These are phyloP conservation scores for Gossypium longicalyx DNA, from an alignment of 345 rosid species.

Conservation along the genomic window DNA sequence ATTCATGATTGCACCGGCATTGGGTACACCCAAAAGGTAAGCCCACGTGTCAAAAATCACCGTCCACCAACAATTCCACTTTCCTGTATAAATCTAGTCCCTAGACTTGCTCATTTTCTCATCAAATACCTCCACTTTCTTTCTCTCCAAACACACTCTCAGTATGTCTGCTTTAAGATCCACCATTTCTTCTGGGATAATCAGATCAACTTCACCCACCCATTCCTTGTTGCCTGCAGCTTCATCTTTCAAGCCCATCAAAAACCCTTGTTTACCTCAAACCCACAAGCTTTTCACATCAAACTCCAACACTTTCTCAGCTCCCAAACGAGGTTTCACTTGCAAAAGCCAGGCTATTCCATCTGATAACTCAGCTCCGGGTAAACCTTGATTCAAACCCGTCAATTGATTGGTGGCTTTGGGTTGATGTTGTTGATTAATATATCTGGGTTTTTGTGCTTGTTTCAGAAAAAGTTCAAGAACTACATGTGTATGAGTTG, in stretches of 20 bases:
- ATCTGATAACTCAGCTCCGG: constrained; percentile 27
- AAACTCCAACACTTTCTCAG: constrained; percentile 8
- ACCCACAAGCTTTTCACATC: constrained; percentile 5
- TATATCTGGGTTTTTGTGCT: neutral
- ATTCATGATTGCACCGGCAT: neutral
- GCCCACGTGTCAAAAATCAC: neutral
- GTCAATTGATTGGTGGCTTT: too few relatives aligned
- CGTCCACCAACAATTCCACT: neutral
- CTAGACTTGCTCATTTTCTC: neutral
- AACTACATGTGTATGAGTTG: constrained; percentile 46
- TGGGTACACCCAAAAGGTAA: neutral
- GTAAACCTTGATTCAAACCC: constrained; percentile 21
- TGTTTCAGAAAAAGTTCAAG: constrained; percentile 37
- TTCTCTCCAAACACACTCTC: neutral
- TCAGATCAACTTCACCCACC: constrained; percentile 18
- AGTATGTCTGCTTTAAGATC: constrained; percentile 13
- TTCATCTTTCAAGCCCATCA: constrained; percentile 14
- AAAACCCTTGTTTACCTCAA: constrained; percentile 18
- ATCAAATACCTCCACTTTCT: neutral
- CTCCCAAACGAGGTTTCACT: constrained; percentile 32
- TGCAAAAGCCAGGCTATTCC: constrained; percentile 43
- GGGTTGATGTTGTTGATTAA: neutral
- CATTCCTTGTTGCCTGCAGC: neutral
- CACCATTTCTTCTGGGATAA: constrained; percentile 22
- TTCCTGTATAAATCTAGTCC: neutral